Evolutionary conservation across 805 yeast genomes (phyloP), one percentile per base, ranked within the genome.

Genomic region (Zygosaccharomyces pseudorouxii): DNA sequence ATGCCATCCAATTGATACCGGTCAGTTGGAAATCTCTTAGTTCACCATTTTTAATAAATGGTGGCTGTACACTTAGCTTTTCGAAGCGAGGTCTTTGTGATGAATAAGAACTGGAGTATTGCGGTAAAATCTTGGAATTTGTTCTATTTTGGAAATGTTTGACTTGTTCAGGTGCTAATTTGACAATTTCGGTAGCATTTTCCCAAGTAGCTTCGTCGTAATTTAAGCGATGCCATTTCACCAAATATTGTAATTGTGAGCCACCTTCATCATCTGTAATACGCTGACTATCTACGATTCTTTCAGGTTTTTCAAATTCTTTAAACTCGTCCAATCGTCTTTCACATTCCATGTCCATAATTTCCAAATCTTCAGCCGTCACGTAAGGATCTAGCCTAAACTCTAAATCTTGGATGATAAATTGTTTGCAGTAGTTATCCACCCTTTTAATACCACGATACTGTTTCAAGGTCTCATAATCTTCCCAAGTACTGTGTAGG

Each of bases 1-100:
- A 93, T 0, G 99, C 99, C 99, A 93, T 93, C 99, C 99, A 93
- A 69, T 93, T 93, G 53, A 93, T 77, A 48, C 99, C 99, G 0
- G 99, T 93, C 66, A 93, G 77, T 73, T 93, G 99, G 78, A 93
- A 93, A 71, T 93, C 99, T 66, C 99, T 81, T 55, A 93, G 76
- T 65, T 86, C 93, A 44, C 97, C 97, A 61, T 85, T 83, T 64
- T 89, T 89, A 55, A 93, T 83, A 62, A 85, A 93, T 11, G 82
- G 75, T 0, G 99, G 99, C 69, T 93, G 99, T 46, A 76, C 77
- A 25, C 78, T 78, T 45, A 93, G 74, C 64, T 92, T 93, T 66
- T 89, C 96, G 67, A 93, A 93, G 46, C 83, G 74, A 2, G 99
- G 99, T 57, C 99, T 78, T 49, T 73, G 76, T 19, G 67, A 52